These are phyloP conservation scores for Talaromyces adpressus DNA, from an alignment of 495 filamentous ascomycete genomes.

Conservation along the genomic window DNA sequence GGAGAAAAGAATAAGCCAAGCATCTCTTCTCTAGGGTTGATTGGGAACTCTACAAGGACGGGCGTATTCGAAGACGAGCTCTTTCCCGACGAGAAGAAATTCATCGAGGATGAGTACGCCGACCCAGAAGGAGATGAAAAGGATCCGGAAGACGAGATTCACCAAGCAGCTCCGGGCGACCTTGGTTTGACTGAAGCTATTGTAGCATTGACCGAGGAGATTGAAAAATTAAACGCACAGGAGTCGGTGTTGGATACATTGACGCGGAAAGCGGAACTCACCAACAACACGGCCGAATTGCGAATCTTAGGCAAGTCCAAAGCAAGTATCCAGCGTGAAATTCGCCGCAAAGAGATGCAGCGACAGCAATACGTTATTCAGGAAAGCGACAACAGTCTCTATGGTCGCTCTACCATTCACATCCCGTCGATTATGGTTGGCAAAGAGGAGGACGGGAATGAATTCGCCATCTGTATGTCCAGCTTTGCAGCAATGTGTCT, in stretches of 20 bases:
- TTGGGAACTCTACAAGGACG: constrained; percentile 64
- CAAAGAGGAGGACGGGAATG: constrained; percentile 83
- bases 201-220: constrained; percentile 72
- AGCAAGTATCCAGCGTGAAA: constrained; percentile 84
- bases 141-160: constrained; percentile 72
- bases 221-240: constrained; percentile 82
- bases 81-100: constrained; percentile 84
- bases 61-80: constrained; percentile 95
- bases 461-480: constrained; percentile 75
- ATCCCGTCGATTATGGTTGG: constrained; percentile 92
- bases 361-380: constrained; percentile 95
- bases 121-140: constrained; percentile 57
- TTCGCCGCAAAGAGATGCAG: constrained; percentile 90
- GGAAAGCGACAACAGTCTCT: constrained; percentile 95
- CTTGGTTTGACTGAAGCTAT: constrained; percentile 92
- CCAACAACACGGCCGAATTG: constrained; percentile 90
- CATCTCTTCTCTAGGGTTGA: constrained; percentile 82
- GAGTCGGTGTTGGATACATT: constrained; percentile 88
- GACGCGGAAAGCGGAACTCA: constrained; percentile 89
- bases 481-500: not conserved
- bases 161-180: constrained; percentile 93
- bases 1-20: constrained; percentile 65
- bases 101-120: constrained; percentile 77
- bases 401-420: constrained; percentile 78
- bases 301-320: constrained; percentile 92